phyloP scores from a whole-genome alignment of 75 land plant species.

The Adiantum capillusveneris region DNA sequence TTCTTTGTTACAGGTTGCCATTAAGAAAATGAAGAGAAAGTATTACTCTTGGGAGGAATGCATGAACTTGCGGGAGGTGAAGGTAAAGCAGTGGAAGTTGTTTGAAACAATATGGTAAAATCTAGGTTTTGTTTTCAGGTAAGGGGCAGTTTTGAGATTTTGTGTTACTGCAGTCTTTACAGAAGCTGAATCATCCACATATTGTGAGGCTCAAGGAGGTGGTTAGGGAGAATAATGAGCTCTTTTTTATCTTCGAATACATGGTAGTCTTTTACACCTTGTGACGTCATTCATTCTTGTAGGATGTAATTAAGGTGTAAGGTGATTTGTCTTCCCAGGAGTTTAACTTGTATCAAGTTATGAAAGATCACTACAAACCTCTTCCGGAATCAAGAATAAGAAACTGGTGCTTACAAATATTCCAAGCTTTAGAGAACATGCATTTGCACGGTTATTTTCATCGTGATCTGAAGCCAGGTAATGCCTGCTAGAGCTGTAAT shows the following conservation, averaged over 20 bases:
- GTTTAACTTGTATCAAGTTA: constrained; percentile 63
- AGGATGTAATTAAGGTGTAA: too few relatives aligned
- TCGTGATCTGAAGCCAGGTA: constrained; percentile 91
- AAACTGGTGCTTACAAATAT: constrained; percentile 54
- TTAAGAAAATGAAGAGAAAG: constrained; percentile 89
- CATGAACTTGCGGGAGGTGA: constrained; percentile 68
- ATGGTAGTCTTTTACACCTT: constrained; percentile 41
- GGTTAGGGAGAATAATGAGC: constrained; percentile 50
- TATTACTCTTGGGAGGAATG: constrained; percentile 74
- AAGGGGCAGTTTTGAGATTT: background rate
- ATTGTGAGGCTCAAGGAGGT: constrained; percentile 73
- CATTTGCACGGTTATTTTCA: constrained; percentile 76
- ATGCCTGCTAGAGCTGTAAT: background rate
- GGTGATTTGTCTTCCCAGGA: constrained; percentile 33
- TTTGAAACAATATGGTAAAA: too few relatives aligned
- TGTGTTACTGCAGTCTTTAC: constrained; percentile 40
- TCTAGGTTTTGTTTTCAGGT: too few relatives aligned
- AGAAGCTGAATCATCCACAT: constrained; percentile 68
- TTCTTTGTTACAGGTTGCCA: constrained; percentile 58
- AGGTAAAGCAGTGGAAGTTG: constrained; percentile 36
- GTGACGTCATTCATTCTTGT: too few relatives aligned
- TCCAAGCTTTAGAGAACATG: constrained; percentile 74
- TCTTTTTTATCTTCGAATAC: constrained; percentile 79
- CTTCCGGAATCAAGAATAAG: constrained; percentile 57
- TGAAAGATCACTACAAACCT: constrained; percentile 37